Evolutionary conservation across 306 rosid species (phyloP).

Genomic region (Corylus americana): DNA sequence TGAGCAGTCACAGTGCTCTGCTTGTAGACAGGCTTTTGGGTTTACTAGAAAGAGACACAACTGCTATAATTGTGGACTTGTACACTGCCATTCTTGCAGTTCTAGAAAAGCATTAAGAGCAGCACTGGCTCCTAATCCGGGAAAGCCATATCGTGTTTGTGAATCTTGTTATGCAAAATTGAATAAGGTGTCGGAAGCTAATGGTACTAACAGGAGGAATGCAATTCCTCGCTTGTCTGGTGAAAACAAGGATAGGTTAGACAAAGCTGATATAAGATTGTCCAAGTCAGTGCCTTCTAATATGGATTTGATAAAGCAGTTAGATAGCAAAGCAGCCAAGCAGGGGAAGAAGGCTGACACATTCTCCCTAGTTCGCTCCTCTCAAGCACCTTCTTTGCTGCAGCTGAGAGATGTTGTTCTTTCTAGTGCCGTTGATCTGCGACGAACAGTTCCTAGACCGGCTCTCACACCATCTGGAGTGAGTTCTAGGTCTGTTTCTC

Average conservation of each 20-base stretch:
- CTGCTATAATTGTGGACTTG: constrained; percentile 98
- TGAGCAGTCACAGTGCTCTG: constrained; percentile 95
- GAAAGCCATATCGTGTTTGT: constrained; percentile 88
- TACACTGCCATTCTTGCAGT: constrained; percentile 98
- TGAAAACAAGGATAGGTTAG: constrained; percentile 94
- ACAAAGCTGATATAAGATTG: constrained; percentile 72
- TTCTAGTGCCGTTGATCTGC: constrained; percentile 72
- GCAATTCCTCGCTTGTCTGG: constrained; percentile 84
- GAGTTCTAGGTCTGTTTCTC: constrained; percentile 86
- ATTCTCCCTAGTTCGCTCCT: constrained; percentile 72
- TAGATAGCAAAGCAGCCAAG: constrained; percentile 92
- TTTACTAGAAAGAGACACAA: constrained; percentile 97
- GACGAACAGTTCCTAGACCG: constrained; percentile 73
- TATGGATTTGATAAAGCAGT: constrained; percentile 91
- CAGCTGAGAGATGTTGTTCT: constrained; percentile 88
- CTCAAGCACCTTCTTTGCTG: constrained; percentile 77
- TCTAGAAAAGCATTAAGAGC: constrained; percentile 91
- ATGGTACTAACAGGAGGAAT: constrained; percentile 57
- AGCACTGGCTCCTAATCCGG: constrained; percentile 83
- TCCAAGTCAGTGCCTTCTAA: constrained; percentile 82
- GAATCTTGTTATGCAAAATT: constrained; percentile 84
- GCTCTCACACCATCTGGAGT: constrained; percentile 73
- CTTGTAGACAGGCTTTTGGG: constrained; percentile 98
- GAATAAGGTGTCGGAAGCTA: constrained; percentile 79
- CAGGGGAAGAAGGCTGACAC: constrained; percentile 92